Conservation (phyloP, 1,139 yeast genomes). For the Hemisphaericaspora lyxosophila region DNA sequence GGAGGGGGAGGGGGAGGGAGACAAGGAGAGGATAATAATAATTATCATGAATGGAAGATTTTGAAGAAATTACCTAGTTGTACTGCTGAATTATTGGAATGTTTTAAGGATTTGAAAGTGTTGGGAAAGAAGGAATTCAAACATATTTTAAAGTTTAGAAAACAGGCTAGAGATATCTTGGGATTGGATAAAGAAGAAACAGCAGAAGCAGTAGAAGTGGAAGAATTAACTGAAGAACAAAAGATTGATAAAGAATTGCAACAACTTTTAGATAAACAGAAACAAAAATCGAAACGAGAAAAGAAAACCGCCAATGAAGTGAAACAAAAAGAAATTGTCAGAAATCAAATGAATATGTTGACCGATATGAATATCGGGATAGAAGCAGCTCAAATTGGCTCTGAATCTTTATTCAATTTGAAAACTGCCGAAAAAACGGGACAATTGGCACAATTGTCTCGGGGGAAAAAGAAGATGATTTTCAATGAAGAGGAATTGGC, state of each 20-base stretch:
- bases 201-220: conserved; percentile 56
- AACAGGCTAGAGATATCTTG: conserved; percentile 75
- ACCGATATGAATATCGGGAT: conserved; percentile 92
- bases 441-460: conserved; percentile 65
- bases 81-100: conserved; percentile 73
- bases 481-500: conserved; percentile 56
- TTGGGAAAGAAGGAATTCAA: conserved; percentile 93
- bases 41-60: conserved; percentile 70
- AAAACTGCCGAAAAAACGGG: conserved; percentile 86
- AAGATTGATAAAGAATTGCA: conserved; percentile 82
- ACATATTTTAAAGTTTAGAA: conserved; percentile 79
- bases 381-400: conserved; percentile 83
- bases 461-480: conserved; percentile 81
- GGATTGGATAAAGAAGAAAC: conserved; percentile 64
- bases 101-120: conserved; percentile 88
- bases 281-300: conserved; percentile 69
- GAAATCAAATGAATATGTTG: conserved; percentile 96
- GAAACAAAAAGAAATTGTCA: conserved; percentile 82
- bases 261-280: conserved; percentile 69
- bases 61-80: conserved; percentile 72
- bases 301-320: conserved; percentile 78
- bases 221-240: conserved; percentile 82
- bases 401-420: conserved; percentile 79
- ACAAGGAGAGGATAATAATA: too few species aligned
- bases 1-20: too few species aligned